A percentile compares a stretch with the other conserved stretches of the same genome.
phyloP scores from a whole-genome alignment of 805 yeast species.

The Nakazawaea pomicola region DNA sequence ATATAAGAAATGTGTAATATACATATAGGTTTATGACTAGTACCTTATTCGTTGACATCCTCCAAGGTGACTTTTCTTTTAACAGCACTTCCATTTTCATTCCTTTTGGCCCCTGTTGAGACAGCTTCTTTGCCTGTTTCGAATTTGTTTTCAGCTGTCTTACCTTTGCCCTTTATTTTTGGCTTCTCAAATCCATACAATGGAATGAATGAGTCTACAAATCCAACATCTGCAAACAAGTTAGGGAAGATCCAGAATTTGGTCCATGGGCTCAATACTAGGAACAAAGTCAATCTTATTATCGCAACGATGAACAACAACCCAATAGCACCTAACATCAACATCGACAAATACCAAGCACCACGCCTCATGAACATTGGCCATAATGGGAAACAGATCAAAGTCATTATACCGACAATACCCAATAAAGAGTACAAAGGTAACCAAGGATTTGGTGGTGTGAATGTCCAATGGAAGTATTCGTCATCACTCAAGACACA shows the following conservation, averaged over 20 bases:
- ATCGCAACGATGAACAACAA: constrained; percentile 75
- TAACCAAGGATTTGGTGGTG: constrained; percentile 64
- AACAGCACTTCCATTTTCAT: constrained; percentile 10
- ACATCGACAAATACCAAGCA: constrained; percentile 86
- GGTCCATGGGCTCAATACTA: constrained; percentile 59
- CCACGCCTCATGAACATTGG: constrained; percentile 84
- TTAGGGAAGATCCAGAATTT: constrained; percentile 91
- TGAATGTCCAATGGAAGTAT: constrained; percentile 82
- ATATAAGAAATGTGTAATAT: background rate
- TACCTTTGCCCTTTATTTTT: constrained; percentile 19
- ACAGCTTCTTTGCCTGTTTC: background rate
- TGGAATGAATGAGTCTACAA: constrained; percentile 87
- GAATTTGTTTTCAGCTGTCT: background rate
- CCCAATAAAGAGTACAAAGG: constrained; percentile 60
- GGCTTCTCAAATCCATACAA: constrained; percentile 70
- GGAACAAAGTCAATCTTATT: constrained; percentile 68
- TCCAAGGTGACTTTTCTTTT: constrained; percentile 25
- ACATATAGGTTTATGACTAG: background rate
- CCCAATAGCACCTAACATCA: constrained; percentile 65
- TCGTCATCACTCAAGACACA: constrained; percentile 60
- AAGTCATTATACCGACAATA: constrained; percentile 54
- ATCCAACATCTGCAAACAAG: constrained; percentile 91
- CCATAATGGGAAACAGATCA: constrained; percentile 91
- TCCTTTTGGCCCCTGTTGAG: constrained; percentile 8
- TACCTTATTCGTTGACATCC: constrained; percentile 25